Percentiles rank a stretch among this genome's conserved stretches.
These are phyloP conservation scores for Zygosaccharomyces sapae DNA, from an alignment of 1,139 yeast species.

Conservation along the genomic window DNA sequence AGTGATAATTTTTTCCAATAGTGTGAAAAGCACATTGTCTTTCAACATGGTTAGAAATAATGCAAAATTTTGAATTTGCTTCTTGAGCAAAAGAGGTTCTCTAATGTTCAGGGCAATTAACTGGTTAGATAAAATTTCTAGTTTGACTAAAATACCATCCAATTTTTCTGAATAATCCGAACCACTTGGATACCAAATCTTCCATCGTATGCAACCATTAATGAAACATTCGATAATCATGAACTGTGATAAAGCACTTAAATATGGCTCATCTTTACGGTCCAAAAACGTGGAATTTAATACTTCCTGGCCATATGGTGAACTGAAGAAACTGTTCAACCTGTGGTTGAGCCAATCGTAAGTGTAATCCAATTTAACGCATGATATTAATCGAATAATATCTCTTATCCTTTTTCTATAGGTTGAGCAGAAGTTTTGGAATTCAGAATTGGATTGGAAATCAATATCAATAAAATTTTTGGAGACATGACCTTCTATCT, in stretches of 20 bases:
- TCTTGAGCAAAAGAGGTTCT: constrained; percentile 77
- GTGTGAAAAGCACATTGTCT: constrained; percentile 75
- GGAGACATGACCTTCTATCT: constrained; percentile 61
- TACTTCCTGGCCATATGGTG: constrained; percentile 66
- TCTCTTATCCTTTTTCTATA: constrained; percentile 86
- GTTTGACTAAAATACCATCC: constrained; percentile 54
- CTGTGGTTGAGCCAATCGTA: constrained; percentile 76
- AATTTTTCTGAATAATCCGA: constrained; percentile 60
- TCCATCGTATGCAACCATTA: constrained; percentile 94
- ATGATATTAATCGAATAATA: constrained; percentile 79
- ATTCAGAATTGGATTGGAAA: constrained; percentile 83
- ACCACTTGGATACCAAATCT: constrained; percentile 70
- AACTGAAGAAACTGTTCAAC: constrained; percentile 66
- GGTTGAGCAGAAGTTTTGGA: constrained; percentile 69
- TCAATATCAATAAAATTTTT: constrained; percentile 70
- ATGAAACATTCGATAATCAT: constrained; percentile 85
- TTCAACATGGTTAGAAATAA: constrained; percentile 91
- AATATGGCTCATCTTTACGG: constrained; percentile 59
- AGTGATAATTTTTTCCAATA: constrained; percentile 79
- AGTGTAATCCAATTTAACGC: constrained; percentile 80
- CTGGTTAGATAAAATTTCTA: constrained; percentile 74
- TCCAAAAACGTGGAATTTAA: constrained; percentile 53
- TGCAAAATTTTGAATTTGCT: constrained; percentile 89
- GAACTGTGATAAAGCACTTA: constrained; percentile 76
- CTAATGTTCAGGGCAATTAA: constrained; percentile 69